Evolutionary conservation across 73 alveolate species (phyloP).

Genomic region (Stentor coeruleus): DNA sequence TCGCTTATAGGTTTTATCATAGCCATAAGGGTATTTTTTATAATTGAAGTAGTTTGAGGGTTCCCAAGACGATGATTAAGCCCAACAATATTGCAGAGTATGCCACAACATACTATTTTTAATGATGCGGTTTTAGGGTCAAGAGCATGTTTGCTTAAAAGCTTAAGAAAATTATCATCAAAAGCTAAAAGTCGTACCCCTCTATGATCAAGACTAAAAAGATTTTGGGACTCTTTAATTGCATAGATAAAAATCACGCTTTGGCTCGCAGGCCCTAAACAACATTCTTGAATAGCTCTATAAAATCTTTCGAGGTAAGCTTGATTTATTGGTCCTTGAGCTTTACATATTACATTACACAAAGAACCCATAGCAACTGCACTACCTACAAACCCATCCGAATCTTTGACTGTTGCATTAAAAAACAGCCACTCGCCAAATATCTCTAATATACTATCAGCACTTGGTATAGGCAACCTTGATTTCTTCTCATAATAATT

Average conservation of each 20-base stretch:
- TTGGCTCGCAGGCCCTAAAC: too few species aligned
- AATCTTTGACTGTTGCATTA: background rate
- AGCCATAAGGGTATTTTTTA: background rate
- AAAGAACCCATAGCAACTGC: slow-evolving; percentile 1
- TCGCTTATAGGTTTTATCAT: background rate
- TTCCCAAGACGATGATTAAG: background rate
- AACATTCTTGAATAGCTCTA: background rate
- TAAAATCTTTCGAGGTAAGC: background rate
- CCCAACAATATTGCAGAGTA: background rate
- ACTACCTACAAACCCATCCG: background rate
- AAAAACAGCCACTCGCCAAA: slow-evolving; percentile 24
- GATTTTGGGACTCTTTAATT: slow-evolving; percentile 1
- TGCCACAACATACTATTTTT: background rate
- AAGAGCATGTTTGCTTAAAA: too few species aligned
- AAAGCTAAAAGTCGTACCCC: background rate
- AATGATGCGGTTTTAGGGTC: background rate
- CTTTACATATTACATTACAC: slow-evolving; percentile 7
- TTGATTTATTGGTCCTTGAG: slow-evolving; percentile 9
- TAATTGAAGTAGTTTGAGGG: background rate
- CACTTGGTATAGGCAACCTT: slow-evolving; percentile 17
- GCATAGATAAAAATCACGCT: too few species aligned
- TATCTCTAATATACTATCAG: background rate
- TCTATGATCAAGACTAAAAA: background rate
- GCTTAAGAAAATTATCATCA: background rate
- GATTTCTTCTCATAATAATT: background rate